These are phyloP conservation scores for Diaporthe velutina DNA, from an alignment of 2,329 filamentous ascomycete species.

Conservation along the genomic window DNA sequence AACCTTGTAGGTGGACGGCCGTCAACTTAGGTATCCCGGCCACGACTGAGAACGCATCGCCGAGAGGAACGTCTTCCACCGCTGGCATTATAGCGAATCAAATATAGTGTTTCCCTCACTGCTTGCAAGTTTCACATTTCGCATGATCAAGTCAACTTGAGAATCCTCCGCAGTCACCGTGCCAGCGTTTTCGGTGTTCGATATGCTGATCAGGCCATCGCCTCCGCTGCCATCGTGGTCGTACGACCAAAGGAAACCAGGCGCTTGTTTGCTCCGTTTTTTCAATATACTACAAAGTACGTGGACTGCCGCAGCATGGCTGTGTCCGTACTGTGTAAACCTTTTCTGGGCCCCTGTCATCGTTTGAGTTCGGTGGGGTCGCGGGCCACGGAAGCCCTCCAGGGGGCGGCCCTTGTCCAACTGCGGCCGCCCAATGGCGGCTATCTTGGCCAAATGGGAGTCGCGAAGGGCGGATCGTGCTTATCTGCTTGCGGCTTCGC, in stretches of 20 bases:
- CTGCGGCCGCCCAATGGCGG: conserved; percentile 35
- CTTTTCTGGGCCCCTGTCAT: conserved; percentile 18
- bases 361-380: conserved; percentile 33
- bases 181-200: background rate
- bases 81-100: conserved; percentile 14
- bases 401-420: conserved; percentile 22
- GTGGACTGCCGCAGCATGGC: background rate
- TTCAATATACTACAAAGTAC: background rate
- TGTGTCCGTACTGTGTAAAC: conserved; percentile 20
- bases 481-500: conserved; percentile 27
- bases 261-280: conserved; percentile 30
- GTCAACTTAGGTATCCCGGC: conserved; percentile 4
- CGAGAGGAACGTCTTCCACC: background rate
- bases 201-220: conserved; percentile 21
- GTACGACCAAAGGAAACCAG: conserved; percentile 22
- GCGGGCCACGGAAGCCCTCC: conserved; percentile 27
- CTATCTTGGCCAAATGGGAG: conserved; percentile 32
- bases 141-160: conserved; percentile 19
- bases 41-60: background rate
- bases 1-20: background rate
- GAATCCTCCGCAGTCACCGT: background rate
- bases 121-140: conserved; percentile 27
- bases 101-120: conserved; percentile 20
- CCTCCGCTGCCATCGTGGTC: conserved; percentile 1
- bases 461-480: conserved; percentile 22